Percentiles rank a stretch among this genome's conserved stretches.
Evolutionary conservation across 2,329 filamentous ascomycete genomes (phyloP).

Genomic region (Acephala macrosclerotiorum): DNA sequence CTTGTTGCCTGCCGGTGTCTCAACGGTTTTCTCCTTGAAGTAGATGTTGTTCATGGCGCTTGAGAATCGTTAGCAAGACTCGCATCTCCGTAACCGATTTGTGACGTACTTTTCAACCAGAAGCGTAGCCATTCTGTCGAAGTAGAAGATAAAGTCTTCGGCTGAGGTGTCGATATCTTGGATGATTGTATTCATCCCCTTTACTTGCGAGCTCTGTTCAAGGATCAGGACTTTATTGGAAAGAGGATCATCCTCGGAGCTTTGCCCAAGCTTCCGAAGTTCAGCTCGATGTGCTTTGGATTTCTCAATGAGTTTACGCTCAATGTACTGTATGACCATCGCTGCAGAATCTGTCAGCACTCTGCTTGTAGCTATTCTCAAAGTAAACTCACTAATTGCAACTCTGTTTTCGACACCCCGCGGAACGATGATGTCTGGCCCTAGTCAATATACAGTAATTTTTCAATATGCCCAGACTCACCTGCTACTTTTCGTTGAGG

Average conservation of each 20-base stretch:
- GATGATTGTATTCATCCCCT: constrained; percentile 89
- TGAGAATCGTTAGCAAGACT: constrained; percentile 21
- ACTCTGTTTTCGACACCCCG: constrained; percentile 94
- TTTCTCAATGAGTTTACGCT: constrained; percentile 85
- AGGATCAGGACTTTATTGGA: constrained; percentile 79
- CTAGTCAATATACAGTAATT: neutral
- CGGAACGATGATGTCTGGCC: constrained; percentile 86
- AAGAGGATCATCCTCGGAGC: constrained; percentile 74
- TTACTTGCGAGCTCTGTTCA: constrained; percentile 79
- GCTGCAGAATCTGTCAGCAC: constrained; percentile 52
- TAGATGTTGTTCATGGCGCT: constrained; percentile 80
- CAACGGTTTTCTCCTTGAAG: constrained; percentile 69
- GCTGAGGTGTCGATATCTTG: constrained; percentile 79
- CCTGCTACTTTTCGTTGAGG: constrained; percentile 88
- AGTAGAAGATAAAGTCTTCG: constrained; percentile 98
- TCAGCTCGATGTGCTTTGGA: constrained; percentile 83
- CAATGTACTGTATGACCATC: constrained; percentile 94
- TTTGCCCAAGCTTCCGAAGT: constrained; percentile 76
- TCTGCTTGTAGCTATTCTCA: constrained; percentile 13
- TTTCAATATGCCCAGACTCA: constrained; percentile 46
- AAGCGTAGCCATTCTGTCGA: constrained; percentile 86
- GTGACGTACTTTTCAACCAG: constrained; percentile 75
- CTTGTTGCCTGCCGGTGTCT: constrained; percentile 72
- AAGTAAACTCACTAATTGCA: constrained; percentile 71
- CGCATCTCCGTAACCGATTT: neutral